Evolutionary conservation across 164 flowering plant species (phyloP), one percentile per base, ranked within the genome.

Genomic region (Warburgia ugandensis): DNA sequence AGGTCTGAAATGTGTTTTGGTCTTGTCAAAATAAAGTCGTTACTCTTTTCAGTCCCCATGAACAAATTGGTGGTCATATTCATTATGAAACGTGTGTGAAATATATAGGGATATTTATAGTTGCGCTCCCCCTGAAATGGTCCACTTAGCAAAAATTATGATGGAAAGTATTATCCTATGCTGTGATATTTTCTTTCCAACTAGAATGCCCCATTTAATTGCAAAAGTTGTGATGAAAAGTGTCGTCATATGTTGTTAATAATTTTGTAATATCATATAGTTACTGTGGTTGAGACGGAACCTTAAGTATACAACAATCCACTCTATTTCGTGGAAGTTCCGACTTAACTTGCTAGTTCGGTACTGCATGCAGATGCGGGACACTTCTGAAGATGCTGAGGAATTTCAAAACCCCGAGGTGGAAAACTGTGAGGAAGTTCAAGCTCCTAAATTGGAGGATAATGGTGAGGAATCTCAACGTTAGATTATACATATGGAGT

Each of bases 321-420:
- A n/a, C n/a, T n/a, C n/a, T n/a, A n/a, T n/a, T n/a, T n/a, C n/a
- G 8, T 39, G 42, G 16, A 16, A 39, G 6, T 16, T 39, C 5
- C 19, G 16, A 14, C 2, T n/a, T 38, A 16, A 39, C 16, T 17
- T n/a, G n/a, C n/a, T 8, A 45, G 27, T 27, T 23, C 25, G 27
- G 20, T 45, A 27, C 49, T 6, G 11, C 4, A 43, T 45, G 32
- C 31, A 45, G 49, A 26, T 45, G 49, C 49, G 29, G 32, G 49
- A 45, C 17, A 21, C 16, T 21, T n/a, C 49, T 17, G 49, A 23
- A 16, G 47, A 45, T 16, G 32, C 49, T 13, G 28, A 14, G 14
- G 32, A 45, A 26, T 6, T 16, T 45, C 32, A 13, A n/a, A 45
- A n/a, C 27, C 31, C 31, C 7, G 27, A 10, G 32, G 31, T 4